phyloP scores from a whole-genome alignment of 495 filamentous ascomycete species.

The Neurospora sp. region DNA sequence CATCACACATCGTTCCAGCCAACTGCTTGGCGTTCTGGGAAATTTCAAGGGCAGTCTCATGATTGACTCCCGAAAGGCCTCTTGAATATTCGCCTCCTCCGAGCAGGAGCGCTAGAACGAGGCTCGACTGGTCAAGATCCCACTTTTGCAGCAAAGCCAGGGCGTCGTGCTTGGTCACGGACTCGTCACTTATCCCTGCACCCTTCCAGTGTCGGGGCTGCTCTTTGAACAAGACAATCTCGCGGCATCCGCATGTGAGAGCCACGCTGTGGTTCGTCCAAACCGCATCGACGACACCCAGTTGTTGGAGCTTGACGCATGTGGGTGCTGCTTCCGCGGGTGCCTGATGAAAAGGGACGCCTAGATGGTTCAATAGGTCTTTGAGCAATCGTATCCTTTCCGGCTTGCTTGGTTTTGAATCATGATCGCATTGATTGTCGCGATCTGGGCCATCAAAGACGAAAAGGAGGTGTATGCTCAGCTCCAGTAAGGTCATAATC shows the following conservation, averaged over 20 bases:
- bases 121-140: background rate
- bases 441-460: slow-evolving; percentile 1
- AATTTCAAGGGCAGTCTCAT: background rate
- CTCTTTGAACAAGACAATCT: background rate
- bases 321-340: background rate
- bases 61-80: background rate
- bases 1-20: background rate
- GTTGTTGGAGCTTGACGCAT: background rate
- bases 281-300: background rate
- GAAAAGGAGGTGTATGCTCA: background rate
- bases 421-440: background rate
- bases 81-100: slow-evolving; percentile 1
- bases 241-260: background rate
- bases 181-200: background rate
- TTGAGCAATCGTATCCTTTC: background rate
- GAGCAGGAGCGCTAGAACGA: background rate
- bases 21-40: background rate
- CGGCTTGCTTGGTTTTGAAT: background rate
- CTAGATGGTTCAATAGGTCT: background rate
- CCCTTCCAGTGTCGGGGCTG: background rate
- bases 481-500: background rate
- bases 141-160: background rate
- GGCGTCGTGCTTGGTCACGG: background rate
- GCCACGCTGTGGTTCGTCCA: background rate
- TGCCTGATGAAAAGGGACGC: background rate